Base-by-base conservation (phyloP, 2,329 filamentous ascomycete genomes). In the Alternaria sp. region DNA sequence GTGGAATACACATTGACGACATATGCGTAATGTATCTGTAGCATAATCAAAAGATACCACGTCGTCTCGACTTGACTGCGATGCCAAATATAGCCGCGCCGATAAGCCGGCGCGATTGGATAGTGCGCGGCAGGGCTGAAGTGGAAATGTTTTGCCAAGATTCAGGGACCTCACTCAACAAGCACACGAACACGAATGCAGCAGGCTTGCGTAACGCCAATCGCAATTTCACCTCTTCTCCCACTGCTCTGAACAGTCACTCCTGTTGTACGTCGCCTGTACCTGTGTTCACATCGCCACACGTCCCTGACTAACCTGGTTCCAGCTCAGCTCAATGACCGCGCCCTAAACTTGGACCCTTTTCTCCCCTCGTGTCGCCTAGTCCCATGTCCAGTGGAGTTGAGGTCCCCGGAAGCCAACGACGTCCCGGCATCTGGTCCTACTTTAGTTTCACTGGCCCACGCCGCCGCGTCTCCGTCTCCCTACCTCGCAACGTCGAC, bases 361-460 rank as follows among this genome's bases (percentile, higher is more conserved):
- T 68, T 68, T 55, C 65, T 60, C 55, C 63, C 64, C 67, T 64
- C 43, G 30, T 54, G 14, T 49, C 53, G 62, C 82, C 58, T 67
- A 64, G 69, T 72, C 69, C 81, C 77, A 87, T 87, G 86, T 87
- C 86, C 81, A 85, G 84, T 80, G 82, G 83, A 69, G 78, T 84
- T 71, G 83, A 85, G 80, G 79, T 82, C 72, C 62, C 66, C 68
- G 71, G 68, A 63, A 70, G 71, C 69, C 82, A 81, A 79, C 79
- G 80, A 74, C 82, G 81, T 74, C 80, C 83, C 70, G 81, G 79
- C 70, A 82, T 87, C 72, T 87, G 84, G 82, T 86, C 85, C 54
- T 85, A 87, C 77, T 79, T 86, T 68, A 82, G 83, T 68, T 84
- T 85, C 71, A 74, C 75, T 65, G 80, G 81, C 51, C 84, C 85